Evolutionary conservation across 495 filamentous ascomycete species (phyloP).

Genomic region (Aspergillus leporis): DNA sequence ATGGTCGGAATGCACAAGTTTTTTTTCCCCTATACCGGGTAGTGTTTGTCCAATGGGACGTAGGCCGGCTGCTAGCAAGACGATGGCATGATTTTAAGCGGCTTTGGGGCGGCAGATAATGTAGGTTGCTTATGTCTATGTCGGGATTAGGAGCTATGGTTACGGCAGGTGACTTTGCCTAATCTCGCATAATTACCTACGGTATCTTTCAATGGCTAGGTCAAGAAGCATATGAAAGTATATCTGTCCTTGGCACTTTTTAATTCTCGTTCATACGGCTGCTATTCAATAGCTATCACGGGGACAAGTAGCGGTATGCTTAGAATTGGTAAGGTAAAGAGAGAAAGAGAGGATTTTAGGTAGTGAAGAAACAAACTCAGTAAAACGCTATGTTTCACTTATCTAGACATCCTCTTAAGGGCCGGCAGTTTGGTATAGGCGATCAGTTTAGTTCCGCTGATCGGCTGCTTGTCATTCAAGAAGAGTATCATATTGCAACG

Average conservation of each 20-base stretch:
- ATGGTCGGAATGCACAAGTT: background rate
- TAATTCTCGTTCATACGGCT: too few relatives aligned
- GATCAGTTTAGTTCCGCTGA: too few relatives aligned
- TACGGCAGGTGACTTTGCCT: background rate
- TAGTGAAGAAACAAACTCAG: background rate
- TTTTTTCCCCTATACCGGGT: background rate
- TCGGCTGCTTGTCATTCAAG: background rate
- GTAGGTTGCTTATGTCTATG: background rate
- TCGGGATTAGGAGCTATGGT: too few relatives aligned
- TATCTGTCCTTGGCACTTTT: background rate
- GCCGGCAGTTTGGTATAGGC: too few relatives aligned
- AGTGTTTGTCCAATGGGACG: too few relatives aligned
- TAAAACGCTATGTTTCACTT: background rate
- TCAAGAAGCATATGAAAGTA: background rate
- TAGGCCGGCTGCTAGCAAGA: background rate
- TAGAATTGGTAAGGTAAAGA: background rate
- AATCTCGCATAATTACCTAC: background rate
- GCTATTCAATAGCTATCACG: too few relatives aligned
- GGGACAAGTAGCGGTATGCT: too few relatives aligned
- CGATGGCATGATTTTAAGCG: background rate
- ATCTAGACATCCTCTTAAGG: background rate
- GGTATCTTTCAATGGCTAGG: background rate
- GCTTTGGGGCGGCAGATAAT: background rate
- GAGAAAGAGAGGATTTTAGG: background rate
- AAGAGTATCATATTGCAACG: background rate